Percentiles rank a stretch among this genome's conserved stretches.
Evolutionary conservation across 192 early-diverging fungal genomes (phyloP).

Genomic region (Gamsiella multidivaricata): DNA sequence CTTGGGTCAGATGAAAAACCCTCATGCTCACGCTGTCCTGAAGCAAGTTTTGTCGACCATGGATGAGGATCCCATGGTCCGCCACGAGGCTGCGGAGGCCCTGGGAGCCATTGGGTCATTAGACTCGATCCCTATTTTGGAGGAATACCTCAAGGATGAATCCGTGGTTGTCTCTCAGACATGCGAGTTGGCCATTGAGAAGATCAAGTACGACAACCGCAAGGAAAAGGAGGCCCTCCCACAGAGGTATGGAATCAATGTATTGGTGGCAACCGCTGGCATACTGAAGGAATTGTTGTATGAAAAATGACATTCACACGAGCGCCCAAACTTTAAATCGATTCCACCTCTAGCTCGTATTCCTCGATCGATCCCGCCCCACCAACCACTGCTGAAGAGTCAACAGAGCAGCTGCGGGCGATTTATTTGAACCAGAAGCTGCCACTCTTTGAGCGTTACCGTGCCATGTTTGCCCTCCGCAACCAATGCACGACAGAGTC

Average conservation of each 20-base stretch:
- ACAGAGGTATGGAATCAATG: constrained; percentile 27
- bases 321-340: constrained; percentile 4
- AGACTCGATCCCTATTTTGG: constrained; percentile 73
- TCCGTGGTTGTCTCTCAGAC: constrained; percentile 85
- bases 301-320: background rate
- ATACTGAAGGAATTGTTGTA: background rate
- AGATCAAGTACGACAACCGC: constrained; percentile 83
- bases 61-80: constrained; percentile 91
- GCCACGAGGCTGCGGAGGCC: constrained; percentile 98
- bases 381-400: constrained; percentile 69
- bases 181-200: constrained; percentile 88
- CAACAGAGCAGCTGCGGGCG: constrained; percentile 71
- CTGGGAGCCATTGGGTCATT: constrained; percentile 90
- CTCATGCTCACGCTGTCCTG: constrained; percentile 77
- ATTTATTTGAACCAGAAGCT: constrained; percentile 75
- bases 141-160: constrained; percentile 79
- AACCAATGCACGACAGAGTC: constrained; percentile 87
- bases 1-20: constrained; percentile 94
- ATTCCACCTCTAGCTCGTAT: constrained; percentile 60
- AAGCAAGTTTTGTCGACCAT: constrained; percentile 72
- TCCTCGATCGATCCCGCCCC: constrained; percentile 94
- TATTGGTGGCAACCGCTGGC: background rate
- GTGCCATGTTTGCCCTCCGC: constrained; percentile 94
- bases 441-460: constrained; percentile 91
- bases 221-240: constrained; percentile 57